Base-by-base conservation (phyloP, 306 rosid genomes). In the Quercus wislizeni region DNA sequence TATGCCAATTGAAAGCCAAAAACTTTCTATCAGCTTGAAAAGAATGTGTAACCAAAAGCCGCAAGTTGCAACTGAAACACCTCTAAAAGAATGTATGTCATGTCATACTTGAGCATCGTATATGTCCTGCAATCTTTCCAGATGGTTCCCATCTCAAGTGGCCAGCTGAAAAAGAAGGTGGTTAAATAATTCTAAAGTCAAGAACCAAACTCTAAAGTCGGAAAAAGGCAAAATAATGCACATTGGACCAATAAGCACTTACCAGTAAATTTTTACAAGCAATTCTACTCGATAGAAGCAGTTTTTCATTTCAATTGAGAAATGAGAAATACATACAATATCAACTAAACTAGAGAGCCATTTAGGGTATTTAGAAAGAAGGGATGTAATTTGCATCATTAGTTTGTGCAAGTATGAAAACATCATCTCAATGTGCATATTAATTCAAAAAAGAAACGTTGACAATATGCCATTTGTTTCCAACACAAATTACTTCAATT, bases 61-160 rank as follows among this genome's bases (percentile, higher is more conserved):
- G 59, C 52, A 43, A 56, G 17, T 35, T 49, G 1, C 62, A 38
- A 28, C 57, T 31, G 69, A 30, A 28, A 52, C 27, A 78, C 49
- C 64, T 73, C 49, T 77, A 20, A 54, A 51, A 59, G 19, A 30
- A 31, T 28, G 54, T 52, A 75, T 20, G 69, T 30, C 28, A 75
- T 20, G 43, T 30, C 20, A n/a, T 19, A 55, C 57, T 77, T 33
- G 17, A 63, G 69, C 30, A 63, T 28, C 30, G 54, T 23, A 25
- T 63, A 71, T 71, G 59, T 15, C 71, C 63, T 74, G 77, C 81
- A 56, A 76, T 52, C 69, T 49, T 74, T 74, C 20, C 51, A 31
- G 31, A 63, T 13, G 41, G 71, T 76, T 70, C 43, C 31, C 67
- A 77, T 49, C 76, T 85, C 79, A 78, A 62, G 2, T 71, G 51